Evolutionary conservation across 2,329 filamentous ascomycete genomes (phyloP).

Genomic region (Madurella fahalii): DNA sequence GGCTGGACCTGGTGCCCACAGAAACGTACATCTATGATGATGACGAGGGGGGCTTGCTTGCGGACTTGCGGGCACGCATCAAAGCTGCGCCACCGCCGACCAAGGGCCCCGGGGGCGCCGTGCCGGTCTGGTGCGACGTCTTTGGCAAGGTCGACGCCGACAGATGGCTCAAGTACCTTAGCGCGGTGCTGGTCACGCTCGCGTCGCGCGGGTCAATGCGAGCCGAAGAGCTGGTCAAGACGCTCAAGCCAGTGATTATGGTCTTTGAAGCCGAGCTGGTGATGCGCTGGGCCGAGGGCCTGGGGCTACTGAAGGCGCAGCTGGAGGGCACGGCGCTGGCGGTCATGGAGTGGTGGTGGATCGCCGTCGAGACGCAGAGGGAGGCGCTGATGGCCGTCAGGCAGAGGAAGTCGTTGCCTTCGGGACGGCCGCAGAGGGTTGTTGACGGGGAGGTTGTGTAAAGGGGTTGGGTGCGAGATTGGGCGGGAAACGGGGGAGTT

Average conservation of each 20-base stretch:
- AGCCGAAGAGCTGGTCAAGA: conserved; percentile 48
- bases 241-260: conserved; percentile 57
- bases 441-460: neutral
- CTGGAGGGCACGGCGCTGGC: conserved; percentile 29
- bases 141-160: conserved; percentile 54
- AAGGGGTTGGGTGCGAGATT: neutral
- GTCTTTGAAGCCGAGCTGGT: conserved; percentile 59
- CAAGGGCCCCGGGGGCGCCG: conserved; percentile 41
- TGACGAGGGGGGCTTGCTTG: conserved; percentile 36
- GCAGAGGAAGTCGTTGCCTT: conserved; percentile 12
- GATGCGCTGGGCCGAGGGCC: conserved; percentile 53
- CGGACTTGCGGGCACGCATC: conserved; percentile 28
- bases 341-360: conserved; percentile 65
- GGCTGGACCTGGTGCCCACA: conserved; percentile 57
- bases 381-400: conserved; percentile 14
- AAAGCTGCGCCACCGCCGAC: conserved; percentile 38
- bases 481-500: too few species aligned
- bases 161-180: conserved; percentile 62
- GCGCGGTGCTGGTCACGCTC: conserved; percentile 58
- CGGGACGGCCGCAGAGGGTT: neutral
- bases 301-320: conserved; percentile 47
- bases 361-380: conserved; percentile 44
- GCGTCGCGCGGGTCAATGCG: conserved; percentile 59
- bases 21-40: conserved; percentile 54
- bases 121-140: conserved; percentile 72